Conservation (phyloP, 2,329 filamentous ascomycete species). For the Talaromyces verruculosus region DNA sequence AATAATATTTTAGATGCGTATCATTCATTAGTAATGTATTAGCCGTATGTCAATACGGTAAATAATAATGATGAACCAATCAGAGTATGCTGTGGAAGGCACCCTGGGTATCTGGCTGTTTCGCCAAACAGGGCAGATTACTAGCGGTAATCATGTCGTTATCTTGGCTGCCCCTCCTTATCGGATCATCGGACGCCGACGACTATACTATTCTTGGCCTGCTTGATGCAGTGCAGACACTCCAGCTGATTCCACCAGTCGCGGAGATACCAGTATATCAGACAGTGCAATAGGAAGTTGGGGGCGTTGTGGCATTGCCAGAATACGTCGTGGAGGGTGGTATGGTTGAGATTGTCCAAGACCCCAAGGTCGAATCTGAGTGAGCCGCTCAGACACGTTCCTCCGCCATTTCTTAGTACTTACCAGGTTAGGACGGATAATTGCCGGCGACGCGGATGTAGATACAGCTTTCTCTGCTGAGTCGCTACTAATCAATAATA, state of each 20-base stretch:
- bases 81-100: background rate
- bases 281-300: background rate
- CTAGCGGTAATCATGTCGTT: slow-evolving; percentile 15
- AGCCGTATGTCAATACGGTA: background rate
- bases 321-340: background rate
- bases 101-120: background rate
- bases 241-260: slow-evolving; percentile 4
- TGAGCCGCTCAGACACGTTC: slow-evolving; percentile 9
- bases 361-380: slow-evolving; percentile 10
- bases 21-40: slow-evolving; percentile 8
- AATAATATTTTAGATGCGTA: slow-evolving; percentile 7
- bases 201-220: background rate
- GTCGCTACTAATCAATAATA: background rate
- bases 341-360: background rate
- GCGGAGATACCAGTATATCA: background rate
- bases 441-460: background rate
- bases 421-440: slow-evolving; percentile 1
- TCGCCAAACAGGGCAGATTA: background rate
- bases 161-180: slow-evolving; percentile 18
- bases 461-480: background rate
- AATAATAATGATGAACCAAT: background rate
- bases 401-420: background rate
- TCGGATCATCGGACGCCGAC: slow-evolving; percentile 16
- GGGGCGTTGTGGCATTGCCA: background rate
- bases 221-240: background rate